Evolutionary conservation across 345 rosid species (phyloP).

Genomic region (Toxicodendron radicans): DNA sequence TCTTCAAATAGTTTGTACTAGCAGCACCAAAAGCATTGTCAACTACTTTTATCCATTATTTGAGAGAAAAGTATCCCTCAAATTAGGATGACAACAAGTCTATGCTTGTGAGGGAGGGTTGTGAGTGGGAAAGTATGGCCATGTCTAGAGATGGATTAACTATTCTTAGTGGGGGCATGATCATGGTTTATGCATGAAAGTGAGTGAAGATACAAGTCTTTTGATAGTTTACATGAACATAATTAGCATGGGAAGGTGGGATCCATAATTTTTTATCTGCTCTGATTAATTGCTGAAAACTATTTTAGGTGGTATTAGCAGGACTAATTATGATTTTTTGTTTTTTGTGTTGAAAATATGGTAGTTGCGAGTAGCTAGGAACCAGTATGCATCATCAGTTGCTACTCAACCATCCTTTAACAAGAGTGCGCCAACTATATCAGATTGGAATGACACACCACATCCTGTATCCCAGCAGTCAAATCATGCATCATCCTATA

Average conservation of each 20-base stretch:
- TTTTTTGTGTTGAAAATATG: slow-evolving; percentile 21
- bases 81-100: not conserved
- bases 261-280: not conserved
- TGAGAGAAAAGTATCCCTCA: not conserved
- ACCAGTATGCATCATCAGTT: slow-evolving; percentile 44
- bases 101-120: not conserved
- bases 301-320: slow-evolving; percentile 6
- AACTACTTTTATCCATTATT: not conserved
- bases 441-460: slow-evolving; percentile 61
- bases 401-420: slow-evolving; percentile 50
- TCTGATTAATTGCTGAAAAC: slow-evolving; percentile 4
- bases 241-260: not conserved
- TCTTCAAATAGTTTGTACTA: not conserved
- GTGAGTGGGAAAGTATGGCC: not conserved
- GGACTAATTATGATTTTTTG: slow-evolving; percentile 10
- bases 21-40: not conserved
- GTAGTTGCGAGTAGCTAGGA: slow-evolving; percentile 73
- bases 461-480: slow-evolving; percentile 56
- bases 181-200: not conserved
- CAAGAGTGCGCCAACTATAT: slow-evolving; percentile 42
- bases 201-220: not conserved
- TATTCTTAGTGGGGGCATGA: not conserved
- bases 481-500: slow-evolving; percentile 38
- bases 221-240: not conserved
- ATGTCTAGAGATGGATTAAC: not conserved